Conservation (phyloP, 2,329 filamentous ascomycete genomes). For the Penicillium sp. region DNA sequence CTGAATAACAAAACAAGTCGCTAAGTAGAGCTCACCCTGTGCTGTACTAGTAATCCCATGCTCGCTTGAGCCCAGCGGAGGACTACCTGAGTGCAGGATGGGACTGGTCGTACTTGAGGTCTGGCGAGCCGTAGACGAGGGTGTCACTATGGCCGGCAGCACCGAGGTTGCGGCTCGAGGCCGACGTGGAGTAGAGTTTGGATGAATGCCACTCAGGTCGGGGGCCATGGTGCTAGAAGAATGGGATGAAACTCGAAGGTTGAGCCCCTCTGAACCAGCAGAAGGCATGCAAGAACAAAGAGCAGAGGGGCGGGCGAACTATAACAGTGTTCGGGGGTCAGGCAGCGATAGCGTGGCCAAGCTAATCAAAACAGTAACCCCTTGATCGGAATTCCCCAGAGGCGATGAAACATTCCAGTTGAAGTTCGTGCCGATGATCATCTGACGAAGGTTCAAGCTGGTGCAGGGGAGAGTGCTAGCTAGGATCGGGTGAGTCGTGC, state of each 20-base stretch:
- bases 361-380: slow-evolving; percentile 26
- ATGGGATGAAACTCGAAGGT: background rate
- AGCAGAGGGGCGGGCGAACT: slow-evolving; percentile 9
- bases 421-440: slow-evolving; percentile 16
- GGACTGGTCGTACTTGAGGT: slow-evolving; percentile 44
- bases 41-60: slow-evolving; percentile 43
- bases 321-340: slow-evolving; percentile 19
- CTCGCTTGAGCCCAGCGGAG: slow-evolving; percentile 33
- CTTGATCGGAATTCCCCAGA: slow-evolving; percentile 31
- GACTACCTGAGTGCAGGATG: slow-evolving; percentile 36
- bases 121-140: slow-evolving; percentile 49
- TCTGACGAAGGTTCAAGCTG: slow-evolving; percentile 8
- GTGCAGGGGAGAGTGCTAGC: background rate
- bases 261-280: slow-evolving; percentile 20
- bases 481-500: no score
- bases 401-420: slow-evolving; percentile 31
- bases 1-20: background rate
- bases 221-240: slow-evolving; percentile 47
- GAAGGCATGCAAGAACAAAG: slow-evolving; percentile 16
- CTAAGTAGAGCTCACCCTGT: slow-evolving; percentile 42
- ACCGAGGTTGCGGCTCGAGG: slow-evolving; percentile 36
- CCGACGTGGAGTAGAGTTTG: slow-evolving; percentile 38
- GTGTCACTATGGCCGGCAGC: slow-evolving; percentile 33
- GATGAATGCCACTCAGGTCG: slow-evolving; percentile 51
- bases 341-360: slow-evolving; percentile 16